Percentiles rank a stretch among this genome's conserved stretches.
Evolutionary conservation across 345 rosid species (phyloP).

Genomic region (Aurinia saxatilis): DNA sequence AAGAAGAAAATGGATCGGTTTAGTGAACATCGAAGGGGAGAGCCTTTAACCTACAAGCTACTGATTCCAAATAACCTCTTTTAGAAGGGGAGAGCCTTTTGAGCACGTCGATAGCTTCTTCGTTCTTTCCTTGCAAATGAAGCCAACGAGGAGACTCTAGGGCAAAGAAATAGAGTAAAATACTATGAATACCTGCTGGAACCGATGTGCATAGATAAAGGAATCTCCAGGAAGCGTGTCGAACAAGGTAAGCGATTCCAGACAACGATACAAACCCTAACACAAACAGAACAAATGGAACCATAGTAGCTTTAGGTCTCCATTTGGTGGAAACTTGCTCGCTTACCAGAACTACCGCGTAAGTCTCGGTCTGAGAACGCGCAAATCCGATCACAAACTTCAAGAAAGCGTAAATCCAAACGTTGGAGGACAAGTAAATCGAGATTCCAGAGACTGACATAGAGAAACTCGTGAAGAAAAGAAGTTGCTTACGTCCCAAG

Average conservation of each 20-base stretch:
- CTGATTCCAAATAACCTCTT: slow-evolving; percentile 4
- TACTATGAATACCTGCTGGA: slow-evolving; percentile 29
- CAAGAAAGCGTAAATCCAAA: slow-evolving; percentile 33
- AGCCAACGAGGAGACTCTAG: slow-evolving; percentile 57
- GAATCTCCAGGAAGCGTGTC: slow-evolving; percentile 40
- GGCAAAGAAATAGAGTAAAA: slow-evolving; percentile 22
- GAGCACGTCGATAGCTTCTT: slow-evolving; percentile 46
- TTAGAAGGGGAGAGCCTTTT: slow-evolving; percentile 26
- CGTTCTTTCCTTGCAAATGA: slow-evolving; percentile 31
- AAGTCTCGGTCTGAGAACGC: slow-evolving; percentile 36
- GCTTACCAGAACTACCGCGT: slow-evolving; percentile 31
- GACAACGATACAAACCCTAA: slow-evolving; percentile 48
- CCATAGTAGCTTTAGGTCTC: slow-evolving; percentile 39
- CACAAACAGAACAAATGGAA: slow-evolving; percentile 40
- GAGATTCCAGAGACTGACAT: slow-evolving; percentile 34
- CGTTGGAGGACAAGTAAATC: slow-evolving; percentile 25
- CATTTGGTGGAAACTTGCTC: slow-evolving; percentile 35
- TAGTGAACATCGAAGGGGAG: too few relatives aligned
- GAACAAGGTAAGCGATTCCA: slow-evolving; percentile 32
- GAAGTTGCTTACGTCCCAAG: slow-evolving; percentile 35
- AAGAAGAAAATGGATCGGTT: too few relatives aligned
- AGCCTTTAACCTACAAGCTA: not conserved
- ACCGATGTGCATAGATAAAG: slow-evolving; percentile 41
- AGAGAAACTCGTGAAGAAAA: slow-evolving; percentile 24
- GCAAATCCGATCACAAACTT: slow-evolving; percentile 30